Conservation (phyloP, 108 stramenopile species). For the Discostella stelligeroides region DNA sequence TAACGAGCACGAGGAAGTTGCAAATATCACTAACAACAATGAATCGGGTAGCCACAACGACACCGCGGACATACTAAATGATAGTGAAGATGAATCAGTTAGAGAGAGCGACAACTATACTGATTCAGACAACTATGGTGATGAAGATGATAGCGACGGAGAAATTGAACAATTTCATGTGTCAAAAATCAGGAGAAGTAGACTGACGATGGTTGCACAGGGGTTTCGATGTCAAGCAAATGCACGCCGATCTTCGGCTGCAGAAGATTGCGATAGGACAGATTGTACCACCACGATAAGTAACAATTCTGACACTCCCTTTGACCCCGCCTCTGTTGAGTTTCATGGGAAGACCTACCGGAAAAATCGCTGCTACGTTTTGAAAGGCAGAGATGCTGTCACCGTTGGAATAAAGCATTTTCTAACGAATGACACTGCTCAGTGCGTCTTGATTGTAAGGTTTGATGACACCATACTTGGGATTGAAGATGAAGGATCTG, state of each 20-base stretch:
- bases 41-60: background rate
- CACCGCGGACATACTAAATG: background rate
- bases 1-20: slow-evolving; percentile 2
- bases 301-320: background rate
- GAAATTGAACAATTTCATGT: slow-evolving; percentile 20
- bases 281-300: background rate
- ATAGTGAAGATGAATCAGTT: background rate
- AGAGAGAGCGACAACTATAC: background rate
- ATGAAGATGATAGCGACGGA: slow-evolving; percentile 8
- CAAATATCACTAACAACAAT: background rate
- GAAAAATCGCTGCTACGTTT: slow-evolving; percentile 23
- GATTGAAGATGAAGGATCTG: slow-evolving; percentile 29
- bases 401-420: slow-evolving; percentile 35
- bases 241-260: background rate
- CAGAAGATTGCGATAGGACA: background rate
- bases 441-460: slow-evolving; percentile 25
- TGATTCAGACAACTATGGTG: slow-evolving; percentile 10
- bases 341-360: slow-evolving; percentile 10
- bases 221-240: slow-evolving; percentile 21
- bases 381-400: slow-evolving; percentile 3
- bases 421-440: slow-evolving; percentile 17
- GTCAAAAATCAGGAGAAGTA: slow-evolving; percentile 11
- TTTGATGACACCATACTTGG: slow-evolving; percentile 45
- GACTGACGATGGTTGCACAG: slow-evolving; percentile 25
- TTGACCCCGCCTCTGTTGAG: slow-evolving; percentile 7